Base-by-base conservation (phyloP, 2,329 filamentous ascomycete species). In the Sclerotinia minor region DNA sequence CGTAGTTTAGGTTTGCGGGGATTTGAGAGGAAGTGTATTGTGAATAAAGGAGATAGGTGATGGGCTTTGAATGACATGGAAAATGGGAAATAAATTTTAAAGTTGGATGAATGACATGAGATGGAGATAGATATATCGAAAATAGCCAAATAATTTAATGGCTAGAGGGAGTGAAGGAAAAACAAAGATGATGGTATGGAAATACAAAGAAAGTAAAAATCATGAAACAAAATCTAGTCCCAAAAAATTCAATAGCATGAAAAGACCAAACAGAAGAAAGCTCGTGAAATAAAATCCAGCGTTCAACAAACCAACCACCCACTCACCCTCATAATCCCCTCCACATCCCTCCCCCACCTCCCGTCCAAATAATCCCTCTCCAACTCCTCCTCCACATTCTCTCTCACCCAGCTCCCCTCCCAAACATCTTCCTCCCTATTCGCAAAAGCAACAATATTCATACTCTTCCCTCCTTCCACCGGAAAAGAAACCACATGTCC, bases 401-500 rank as follows among this genome's bases (percentile, higher is more conserved):
- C 58, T n/a, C 29, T 61, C 29, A 61, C 58, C 58, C 58, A 61
- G 55, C 13, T 35, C 4, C 58, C 58, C 21, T 76, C 72, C 80
- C 79, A 81, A 35, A 74, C 74, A 15, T 73, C 73, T 45, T 78
- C 76, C 9, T 65, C 49, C 52, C 77, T 76, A 52, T 67, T 71
- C 38, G 67, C 68, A 61, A 76, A 76, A 2, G 75, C 74, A 54
- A 76, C 75, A 3, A 85, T 80, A 74, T 89, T 90, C 77, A 89
- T 82, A 5, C 83, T 80, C 15, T 80, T 79, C 13, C 82, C 83
- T 17, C 81, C 79, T 6, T 83, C 83, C 11, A 90, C 50, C 21
- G 61, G 61, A 24, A 64, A 64, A 11, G 61, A 15, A 41, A 64
- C 47, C n/a, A 64, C 72, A 73, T 90, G 87, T 0, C 83, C 85